Evolutionary conservation across 75 land plant genomes (phyloP).

Genomic region (Picea sitchensis): DNA sequence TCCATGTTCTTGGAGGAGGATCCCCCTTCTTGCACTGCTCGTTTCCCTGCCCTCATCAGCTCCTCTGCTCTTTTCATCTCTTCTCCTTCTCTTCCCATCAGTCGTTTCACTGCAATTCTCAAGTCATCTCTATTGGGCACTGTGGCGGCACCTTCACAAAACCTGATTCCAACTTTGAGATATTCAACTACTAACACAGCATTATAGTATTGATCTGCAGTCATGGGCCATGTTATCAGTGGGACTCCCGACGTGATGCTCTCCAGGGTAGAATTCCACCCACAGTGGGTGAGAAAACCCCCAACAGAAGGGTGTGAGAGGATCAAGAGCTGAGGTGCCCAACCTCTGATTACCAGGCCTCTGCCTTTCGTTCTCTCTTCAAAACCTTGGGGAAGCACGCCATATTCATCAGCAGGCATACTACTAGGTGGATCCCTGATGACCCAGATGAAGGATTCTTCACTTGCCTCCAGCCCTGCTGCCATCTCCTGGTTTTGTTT

Average conservation of each 20-base stretch:
- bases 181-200: not conserved
- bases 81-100: not conserved
- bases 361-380: constrained; percentile 12
- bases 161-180: not conserved
- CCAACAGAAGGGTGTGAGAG: not conserved
- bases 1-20: not conserved
- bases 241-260: not conserved
- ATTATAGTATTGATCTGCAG: not conserved
- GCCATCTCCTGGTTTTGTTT: constrained; percentile 13
- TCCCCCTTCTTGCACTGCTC: not conserved
- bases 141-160: not conserved
- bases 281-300: not conserved
- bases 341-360: constrained; percentile 13
- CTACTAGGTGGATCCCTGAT: not conserved
- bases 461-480: constrained; percentile 15
- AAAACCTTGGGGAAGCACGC: constrained; percentile 3
- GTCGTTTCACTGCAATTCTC: not conserved
- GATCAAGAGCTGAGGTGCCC: not conserved
- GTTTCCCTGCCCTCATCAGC: not conserved
- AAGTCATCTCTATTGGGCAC: not conserved
- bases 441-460: constrained; percentile 11
- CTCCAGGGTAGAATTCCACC: not conserved
- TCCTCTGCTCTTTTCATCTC: not conserved
- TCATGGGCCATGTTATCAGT: not conserved
- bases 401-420: not conserved